A percentile compares a stretch with the other conserved stretches of the same genome.
Conservation (phyloP, 1,284 basidiomycete species). For the Irpex sp. region DNA sequence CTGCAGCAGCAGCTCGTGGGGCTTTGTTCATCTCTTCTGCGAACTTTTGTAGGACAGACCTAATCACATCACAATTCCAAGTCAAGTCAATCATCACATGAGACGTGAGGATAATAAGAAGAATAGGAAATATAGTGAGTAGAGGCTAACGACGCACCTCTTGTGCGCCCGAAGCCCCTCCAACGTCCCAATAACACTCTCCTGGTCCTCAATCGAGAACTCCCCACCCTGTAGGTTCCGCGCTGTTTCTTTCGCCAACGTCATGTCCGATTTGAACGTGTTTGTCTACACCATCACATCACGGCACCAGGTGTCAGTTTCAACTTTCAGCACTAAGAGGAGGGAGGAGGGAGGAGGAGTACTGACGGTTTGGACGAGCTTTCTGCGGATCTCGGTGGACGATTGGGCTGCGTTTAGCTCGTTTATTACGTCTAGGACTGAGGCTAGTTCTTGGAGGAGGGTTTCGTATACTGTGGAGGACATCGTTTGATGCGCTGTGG, state of each 20-base stretch:
- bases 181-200: constrained; percentile 62
- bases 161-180: constrained; percentile 55
- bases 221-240: constrained; percentile 61
- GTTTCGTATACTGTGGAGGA: constrained; percentile 2
- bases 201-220: constrained; percentile 57
- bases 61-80: too few species aligned
- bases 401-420: constrained; percentile 24
- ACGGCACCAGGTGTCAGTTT: too few species aligned
- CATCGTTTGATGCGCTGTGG: background rate
- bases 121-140: too few species aligned
- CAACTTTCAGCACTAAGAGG: too few species aligned
- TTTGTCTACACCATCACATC: constrained; percentile 52
- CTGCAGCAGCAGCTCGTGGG: constrained; percentile 31
- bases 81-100: too few species aligned
- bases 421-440: constrained; percentile 1
- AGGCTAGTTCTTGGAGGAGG: background rate
- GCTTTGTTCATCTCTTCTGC: constrained; percentile 27
- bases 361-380: constrained; percentile 58
- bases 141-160: constrained; percentile 40
- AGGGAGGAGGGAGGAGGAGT: too few species aligned
- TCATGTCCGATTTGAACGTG: constrained; percentile 54
- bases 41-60: constrained; percentile 38
- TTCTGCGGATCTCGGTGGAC: constrained; percentile 46
- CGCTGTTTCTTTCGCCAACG: constrained; percentile 55
- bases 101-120: too few species aligned